These are phyloP conservation scores for sweet orange (Citrus sinensis) DNA, from an alignment of 345 rosid species.

Conservation along the genomic window DVS_A1.0 CM039163.1:32278501-32279000, in stretches of 20 bases:
- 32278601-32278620: neutral
- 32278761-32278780: conserved; percentile 7
- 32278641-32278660: neutral
- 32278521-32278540: neutral
- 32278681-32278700: neutral
- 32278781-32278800: conserved; percentile 22
- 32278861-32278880: conserved; percentile 25
- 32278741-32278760: conserved; percentile 17
- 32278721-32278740: conserved; percentile 16
- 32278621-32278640: neutral
- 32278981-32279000: conserved; percentile 41
- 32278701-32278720: conserved; percentile 12
- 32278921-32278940: conserved; percentile 29
- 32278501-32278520: neutral
- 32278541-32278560: neutral
- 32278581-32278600: neutral
- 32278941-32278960: conserved; percentile 28
- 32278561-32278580: neutral
- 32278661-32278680: conserved; percentile 7
- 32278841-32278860: conserved; percentile 17
- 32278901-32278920: conserved; percentile 16
- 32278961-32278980: conserved; percentile 24
- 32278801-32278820: conserved; percentile 9
- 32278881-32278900: conserved; percentile 12
- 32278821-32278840: conserved; percentile 15